Evolutionary conservation across 73 alveolate species (phyloP).

Genomic region (Paramecium sexaurelia): DNA sequence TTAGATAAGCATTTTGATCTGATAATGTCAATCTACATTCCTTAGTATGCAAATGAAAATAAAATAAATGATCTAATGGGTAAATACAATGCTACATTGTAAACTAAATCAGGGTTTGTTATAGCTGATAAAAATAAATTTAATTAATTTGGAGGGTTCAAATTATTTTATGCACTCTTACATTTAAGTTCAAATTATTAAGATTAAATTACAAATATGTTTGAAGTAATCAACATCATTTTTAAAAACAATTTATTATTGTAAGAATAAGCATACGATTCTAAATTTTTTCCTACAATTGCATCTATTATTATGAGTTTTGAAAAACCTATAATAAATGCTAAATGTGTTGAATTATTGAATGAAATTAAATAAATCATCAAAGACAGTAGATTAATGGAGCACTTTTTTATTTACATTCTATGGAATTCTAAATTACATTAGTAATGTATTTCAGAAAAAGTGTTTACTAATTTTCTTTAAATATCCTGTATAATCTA

Average conservation of each 20-base stretch:
- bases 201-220: not conserved
- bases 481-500: not conserved
- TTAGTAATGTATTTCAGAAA: not conserved
- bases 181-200: not conserved
- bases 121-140: slow-evolving; percentile 3
- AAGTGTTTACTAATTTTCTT: not conserved
- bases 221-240: not conserved
- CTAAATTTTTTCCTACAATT: not conserved
- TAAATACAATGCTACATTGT: not conserved
- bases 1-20: slow-evolving; percentile 21
- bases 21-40: not conserved
- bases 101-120: not conserved
- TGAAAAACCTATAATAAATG: not conserved
- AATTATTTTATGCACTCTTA: not conserved
- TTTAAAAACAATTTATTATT: not conserved
- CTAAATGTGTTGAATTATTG: not conserved
- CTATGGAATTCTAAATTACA: slow-evolving; percentile 27
- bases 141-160: slow-evolving; percentile 28
- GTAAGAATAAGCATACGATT: not conserved
- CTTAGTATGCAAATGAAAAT: not conserved
- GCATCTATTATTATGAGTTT: not conserved
- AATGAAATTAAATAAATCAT: not conserved
- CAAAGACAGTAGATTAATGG: not conserved
- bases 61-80: not conserved
- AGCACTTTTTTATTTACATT: not conserved